A percentile compares a stretch with the other conserved stretches of the same genome.
phyloP scores from a whole-genome alignment of 345 rosid genomes.

The Aquilaria yunnanensis region DNA sequence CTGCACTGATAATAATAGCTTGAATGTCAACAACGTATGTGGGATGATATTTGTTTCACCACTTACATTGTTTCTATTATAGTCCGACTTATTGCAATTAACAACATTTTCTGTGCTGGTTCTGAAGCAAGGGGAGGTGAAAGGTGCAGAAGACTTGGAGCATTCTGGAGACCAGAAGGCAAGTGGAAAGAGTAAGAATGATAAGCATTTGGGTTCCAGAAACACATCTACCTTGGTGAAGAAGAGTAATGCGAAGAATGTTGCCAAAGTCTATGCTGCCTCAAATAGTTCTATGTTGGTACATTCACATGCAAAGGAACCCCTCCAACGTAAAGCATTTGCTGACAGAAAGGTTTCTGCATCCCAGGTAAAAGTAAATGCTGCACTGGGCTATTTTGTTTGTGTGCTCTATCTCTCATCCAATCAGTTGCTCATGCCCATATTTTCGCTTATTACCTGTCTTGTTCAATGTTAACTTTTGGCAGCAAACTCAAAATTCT shows the following conservation, averaged over 20 bases:
- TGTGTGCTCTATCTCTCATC: not conserved
- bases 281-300: slow-evolving; percentile 38
- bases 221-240: slow-evolving; percentile 32
- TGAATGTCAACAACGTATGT: slow-evolving; percentile 37
- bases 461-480: slow-evolving; percentile 19
- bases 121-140: slow-evolving; percentile 40
- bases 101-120: slow-evolving; percentile 1
- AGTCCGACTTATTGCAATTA: slow-evolving; percentile 3
- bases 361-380: slow-evolving; percentile 35
- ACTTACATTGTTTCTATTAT: not conserved
- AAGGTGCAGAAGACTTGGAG: slow-evolving; percentile 27
- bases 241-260: slow-evolving; percentile 38
- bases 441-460: slow-evolving; percentile 22
- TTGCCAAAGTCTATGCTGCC: slow-evolving; percentile 21
- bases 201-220: slow-evolving; percentile 38
- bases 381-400: slow-evolving; percentile 2
- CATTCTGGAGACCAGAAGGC: slow-evolving; percentile 31
- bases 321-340: slow-evolving; percentile 44
- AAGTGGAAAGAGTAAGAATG: slow-evolving; percentile 42
- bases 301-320: slow-evolving; percentile 32
- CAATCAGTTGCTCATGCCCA: slow-evolving; percentile 2
- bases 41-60: slow-evolving; percentile 11
- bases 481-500: slow-evolving; percentile 53
- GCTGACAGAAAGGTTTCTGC: slow-evolving; percentile 39
- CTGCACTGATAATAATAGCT: slow-evolving; percentile 25